Evolutionary conservation across 345 rosid species (phyloP).

Genomic region (Corchorus capsularis): DNA sequence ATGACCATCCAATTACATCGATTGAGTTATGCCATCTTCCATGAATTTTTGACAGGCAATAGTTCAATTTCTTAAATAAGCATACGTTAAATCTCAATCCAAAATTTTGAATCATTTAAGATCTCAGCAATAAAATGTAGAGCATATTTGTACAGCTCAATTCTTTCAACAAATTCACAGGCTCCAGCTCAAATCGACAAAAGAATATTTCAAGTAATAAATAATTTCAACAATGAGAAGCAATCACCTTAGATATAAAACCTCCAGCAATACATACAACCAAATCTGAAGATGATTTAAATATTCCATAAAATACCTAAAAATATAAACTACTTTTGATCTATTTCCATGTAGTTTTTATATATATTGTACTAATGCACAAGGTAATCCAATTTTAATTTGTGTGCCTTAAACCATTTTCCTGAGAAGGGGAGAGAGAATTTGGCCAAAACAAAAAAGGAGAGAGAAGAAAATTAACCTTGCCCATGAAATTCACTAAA

Average conservation of each 20-base stretch:
- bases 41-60: not conserved
- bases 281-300: not conserved
- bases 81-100: not conserved
- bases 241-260: not conserved
- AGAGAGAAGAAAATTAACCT: conserved; percentile 49
- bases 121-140: not conserved
- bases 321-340: too few relatives aligned
- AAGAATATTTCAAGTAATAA: not conserved
- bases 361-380: not conserved
- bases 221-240: not conserved
- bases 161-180: not conserved
- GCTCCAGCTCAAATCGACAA: not conserved
- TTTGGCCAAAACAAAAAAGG: too few relatives aligned
- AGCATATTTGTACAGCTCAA: not conserved
- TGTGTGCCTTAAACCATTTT: not conserved
- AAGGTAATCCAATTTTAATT: not conserved
- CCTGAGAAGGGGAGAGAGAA: too few relatives aligned
- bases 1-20: not conserved
- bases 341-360: too few relatives aligned
- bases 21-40: conserved; percentile 13
- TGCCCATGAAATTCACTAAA: conserved; percentile 79
- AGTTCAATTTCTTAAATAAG: not conserved
- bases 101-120: not conserved
- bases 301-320: too few relatives aligned
- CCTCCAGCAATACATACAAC: not conserved